Evolutionary conservation across 805 yeast genomes (phyloP).

Genomic region (Sungouiozyma ichnusensis): DNA sequence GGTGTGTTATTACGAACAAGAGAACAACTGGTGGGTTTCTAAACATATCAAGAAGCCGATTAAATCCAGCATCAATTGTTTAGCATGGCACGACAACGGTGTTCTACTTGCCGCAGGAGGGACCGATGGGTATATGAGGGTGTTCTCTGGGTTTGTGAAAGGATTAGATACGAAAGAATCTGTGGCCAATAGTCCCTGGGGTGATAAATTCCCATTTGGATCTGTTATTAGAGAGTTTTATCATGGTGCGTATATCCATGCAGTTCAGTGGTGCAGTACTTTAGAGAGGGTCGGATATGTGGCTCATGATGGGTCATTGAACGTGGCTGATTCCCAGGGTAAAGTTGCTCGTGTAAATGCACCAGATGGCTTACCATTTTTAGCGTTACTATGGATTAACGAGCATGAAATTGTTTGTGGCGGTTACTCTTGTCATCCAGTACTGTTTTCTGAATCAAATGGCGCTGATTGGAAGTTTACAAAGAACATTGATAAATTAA

Average conservation of each 20-base stretch:
- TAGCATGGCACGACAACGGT: slow-evolving; percentile 90
- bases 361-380: slow-evolving; percentile 59
- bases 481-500: slow-evolving; percentile 46
- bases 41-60: slow-evolving; percentile 95
- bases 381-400: slow-evolving; percentile 57
- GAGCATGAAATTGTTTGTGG: slow-evolving; percentile 69
- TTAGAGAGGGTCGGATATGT: slow-evolving; percentile 73
- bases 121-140: slow-evolving; percentile 86
- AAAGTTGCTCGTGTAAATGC: slow-evolving; percentile 15
- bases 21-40: slow-evolving; percentile 99
- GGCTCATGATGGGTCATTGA: slow-evolving; percentile 78
- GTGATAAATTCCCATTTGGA: slow-evolving; percentile 89
- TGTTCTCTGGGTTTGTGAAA: slow-evolving; percentile 80
- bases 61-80: slow-evolving; percentile 69
- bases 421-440: slow-evolving; percentile 88
- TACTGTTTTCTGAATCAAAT: slow-evolving; percentile 63
- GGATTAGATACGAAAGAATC: slow-evolving; percentile 62
- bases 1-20: slow-evolving; percentile 89
- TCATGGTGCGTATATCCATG: slow-evolving; percentile 85
- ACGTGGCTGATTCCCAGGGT: slow-evolving; percentile 53
- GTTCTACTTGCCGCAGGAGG: slow-evolving; percentile 85
- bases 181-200: slow-evolving; percentile 67
- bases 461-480: slow-evolving; percentile 49
- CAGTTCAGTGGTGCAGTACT: slow-evolving; percentile 70
- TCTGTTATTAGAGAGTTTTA: slow-evolving; percentile 41